These are phyloP conservation scores for Diaporthe helianthi DNA, from an alignment of 2,329 filamentous ascomycete species.

Conservation along the genomic window DNA sequence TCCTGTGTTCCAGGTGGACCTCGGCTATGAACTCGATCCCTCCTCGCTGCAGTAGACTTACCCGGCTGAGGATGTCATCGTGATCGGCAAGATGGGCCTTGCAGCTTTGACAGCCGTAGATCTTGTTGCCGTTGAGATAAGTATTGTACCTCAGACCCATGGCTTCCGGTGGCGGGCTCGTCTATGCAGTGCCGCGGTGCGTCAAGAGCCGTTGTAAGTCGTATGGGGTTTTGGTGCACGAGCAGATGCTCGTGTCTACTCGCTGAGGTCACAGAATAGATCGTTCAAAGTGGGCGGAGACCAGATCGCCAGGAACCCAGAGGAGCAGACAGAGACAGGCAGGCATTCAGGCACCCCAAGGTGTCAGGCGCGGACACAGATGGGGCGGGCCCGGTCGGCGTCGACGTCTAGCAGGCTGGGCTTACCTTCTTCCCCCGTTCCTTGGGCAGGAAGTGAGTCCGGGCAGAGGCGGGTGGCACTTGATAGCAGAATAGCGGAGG, in stretches of 20 bases:
- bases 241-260: conserved; percentile 5
- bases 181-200: background rate
- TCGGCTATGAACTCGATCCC: background rate
- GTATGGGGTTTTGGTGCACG: background rate
- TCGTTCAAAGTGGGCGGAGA: background rate
- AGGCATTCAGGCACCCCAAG: background rate
- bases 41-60: conserved; percentile 53
- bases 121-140: conserved; percentile 84
- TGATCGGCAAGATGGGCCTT: conserved; percentile 95
- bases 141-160: conserved; percentile 95
- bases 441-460: background rate
- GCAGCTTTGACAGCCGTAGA: conserved; percentile 93
- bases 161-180: conserved; percentile 2
- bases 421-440: conserved; percentile 4
- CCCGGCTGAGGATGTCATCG: conserved; percentile 93
- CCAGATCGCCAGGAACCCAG: conserved; percentile 3
- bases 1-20: background rate
- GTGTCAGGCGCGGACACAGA: background rate
- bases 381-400: background rate
- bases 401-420: conserved; percentile 6
- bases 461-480: background rate
- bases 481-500: background rate
- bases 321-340: background rate
- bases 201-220: background rate
- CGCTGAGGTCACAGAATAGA: conserved; percentile 7